Base-by-base conservation (phyloP, 2,329 filamentous ascomycete genomes). In the Cyphellophora attinorum region DNA sequence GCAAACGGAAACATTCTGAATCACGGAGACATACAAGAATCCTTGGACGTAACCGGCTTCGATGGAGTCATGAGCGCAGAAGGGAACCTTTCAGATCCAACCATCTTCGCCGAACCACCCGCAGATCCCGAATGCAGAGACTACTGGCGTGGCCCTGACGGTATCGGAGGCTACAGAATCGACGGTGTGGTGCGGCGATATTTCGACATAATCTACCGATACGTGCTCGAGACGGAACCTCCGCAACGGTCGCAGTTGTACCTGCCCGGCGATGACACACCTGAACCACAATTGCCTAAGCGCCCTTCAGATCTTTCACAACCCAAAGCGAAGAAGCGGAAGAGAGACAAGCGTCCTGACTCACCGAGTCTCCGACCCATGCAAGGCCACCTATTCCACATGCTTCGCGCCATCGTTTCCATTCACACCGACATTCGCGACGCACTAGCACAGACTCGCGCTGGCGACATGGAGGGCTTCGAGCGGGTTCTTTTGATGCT, bases 51-150 rank as follows among this genome's bases (percentile, higher is more conserved):
- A 4, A 98, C 91, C 1, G 86, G 88, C 1, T 89, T 80, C 2
- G 91, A 98, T 56, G 91, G 74, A 12, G 76, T 98, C 33, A 96
- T 98, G 91, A 89, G 81, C 47, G 91, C 91, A 4, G 91, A 98
- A 60, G 91, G 86, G 0, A 94, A 95, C 54, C 70, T 98, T 1
- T 89, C 85, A 52, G 85, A 98, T 53, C 91, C 91, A 0, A 78
- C 76, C 2, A 81, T 98, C 28, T 98, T 98, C 53, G 76, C 80
- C 11, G 61, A 67, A 19, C 68, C 76, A 11, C 85, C 85, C 0
- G 55, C 72, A 0, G 81, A 78, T 0, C 58, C 76, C 30, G 76
- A 84, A 55, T 76, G 76, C 0, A 70, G 81, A 39, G 86, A 93
- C 51, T 96, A 91, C 58, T 96, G 89, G 88, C 45, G 42, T 19